Evolutionary conservation across 768 basidiomycete genomes (phyloP), one percentile per base, ranked within the genome.

Genomic region (Pisolithus albus): DNA sequence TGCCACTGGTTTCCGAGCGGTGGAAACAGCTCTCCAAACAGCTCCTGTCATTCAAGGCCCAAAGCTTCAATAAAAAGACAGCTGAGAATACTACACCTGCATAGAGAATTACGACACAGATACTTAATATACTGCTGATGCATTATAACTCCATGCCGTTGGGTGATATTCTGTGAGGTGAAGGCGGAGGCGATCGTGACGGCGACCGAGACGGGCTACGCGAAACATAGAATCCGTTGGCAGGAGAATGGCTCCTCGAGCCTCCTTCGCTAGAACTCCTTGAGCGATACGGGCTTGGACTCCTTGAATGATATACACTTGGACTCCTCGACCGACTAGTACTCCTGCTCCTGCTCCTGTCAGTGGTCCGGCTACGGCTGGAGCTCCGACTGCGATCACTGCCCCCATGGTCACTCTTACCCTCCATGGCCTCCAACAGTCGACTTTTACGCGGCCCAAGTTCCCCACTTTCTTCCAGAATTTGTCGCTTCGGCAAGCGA

Each of bases 391-490:
- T 72, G 44, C 63, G 69, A 21, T 70, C 70, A 50, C 77, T 77
- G 19, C 69, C 77, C 13, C 42, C 65, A 41, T 70, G 66, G 24
- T 86, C 82, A 52, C 77, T 80, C 56, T 75, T 79, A 43, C 82
- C 88, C 62, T 92, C 86, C 82, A 95, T 79, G 1, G 90, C 92
- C 58, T 90, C 83, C 56, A 96, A 74, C n/a, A 99, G 70, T 42
- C 86, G 81, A 66, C 90, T 92, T 66, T 88, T 82, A 15, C 95
- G 75, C 4, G 89, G 87, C 0, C 84, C 84, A 21, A 99, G 76
- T 7, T 97, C 93, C 40, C 89, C 87, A 18, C 83, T 89, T 64
- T 99, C 95, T 72, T 98, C 96, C 23, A 98, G 72, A 3, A 89
- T 83, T 48, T 83, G 79, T 19, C 96, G 80, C 71, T 88, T 92